Base-by-base conservation (phyloP, 2,329 filamentous ascomycete species). In the Phyllosticta citrichinensis region DNA sequence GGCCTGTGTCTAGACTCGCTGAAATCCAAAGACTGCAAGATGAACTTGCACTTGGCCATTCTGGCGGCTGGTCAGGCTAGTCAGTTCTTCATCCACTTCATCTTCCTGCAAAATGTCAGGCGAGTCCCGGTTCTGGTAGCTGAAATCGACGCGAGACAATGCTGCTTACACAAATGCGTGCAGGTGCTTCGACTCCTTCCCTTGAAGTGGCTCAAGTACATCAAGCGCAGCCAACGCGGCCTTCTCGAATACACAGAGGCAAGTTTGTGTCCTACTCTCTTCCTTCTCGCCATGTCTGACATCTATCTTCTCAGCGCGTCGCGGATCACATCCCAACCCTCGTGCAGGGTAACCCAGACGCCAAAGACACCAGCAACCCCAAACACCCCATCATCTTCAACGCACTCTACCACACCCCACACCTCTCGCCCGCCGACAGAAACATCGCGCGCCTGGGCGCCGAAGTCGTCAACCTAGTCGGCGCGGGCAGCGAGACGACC, bases 1-100 rank as follows among this genome's bases (percentile, higher is more conserved):
- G 70, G 71, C 12, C 70, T 73, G 65, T 71, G 72, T 61, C 69
- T 71, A 40, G 64, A 58, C 12, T 69, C 71, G 55, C 66, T 72
- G 60, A 69, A 70, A 62, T 62, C 71, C 27, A 68, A 70, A 0
- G 65, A 70, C n/a, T 73, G 73, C 56, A 66, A 67, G 24, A 47
- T 56, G n/a, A 56, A 47, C 20, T 52, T 62, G 27, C 52, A 60
- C 17, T 9, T 12, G 3, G 56, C 61, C 5, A 47, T 62, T 20
- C 2, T 56, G n/a, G 58, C 58, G 5, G 58, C 10, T 3, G n/a
- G 47, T 17, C 47, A 20, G 14, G 50, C 51, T 12, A 53, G 61
- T 17, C 33, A 59, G 6, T 40, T 27, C 17, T 47, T 40, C 27
- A 51, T 54, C n/a, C 17, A 20, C 17, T 57, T 9, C 56, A 52